Base-by-base conservation (phyloP, 1,284 basidiomycete genomes). In the Flammula alnicola region DNA sequence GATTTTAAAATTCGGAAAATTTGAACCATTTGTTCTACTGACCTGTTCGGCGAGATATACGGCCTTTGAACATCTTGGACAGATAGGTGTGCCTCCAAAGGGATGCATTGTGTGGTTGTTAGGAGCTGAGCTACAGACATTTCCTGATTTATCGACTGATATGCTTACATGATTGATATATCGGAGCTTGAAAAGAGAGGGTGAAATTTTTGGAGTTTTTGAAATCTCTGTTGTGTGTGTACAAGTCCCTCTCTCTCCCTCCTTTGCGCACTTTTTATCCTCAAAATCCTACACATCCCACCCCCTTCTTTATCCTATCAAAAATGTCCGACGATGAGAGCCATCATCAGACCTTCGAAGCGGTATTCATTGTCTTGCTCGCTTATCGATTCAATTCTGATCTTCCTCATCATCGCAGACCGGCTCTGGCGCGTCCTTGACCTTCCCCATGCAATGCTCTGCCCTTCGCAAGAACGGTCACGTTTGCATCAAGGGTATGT, bases 361-460 rank as follows among this genome's bases (percentile, higher is more conserved):
- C 81, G 80, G 86, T 84, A 9, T 12, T 26, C 37, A 26, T 37
- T 44, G 33, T 52, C 39, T 44, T 44, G 42, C 14, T 10, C 43
- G 30, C 16, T 55, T 19, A 43, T 58, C n/a, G n/a, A 53, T 62
- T 63, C 53, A 55, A 56, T 52, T 46, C 44, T 8, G 47, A 44
- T 50, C 36, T 51, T 48, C 41, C 16, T 54, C 37, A 32, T 14
- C 44, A 27, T 53, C 14, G 25, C 54, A 88, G 84, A 83, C 81
- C 65, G 78, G 68, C 67, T 85, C 93, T 65, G 91, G 91, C 63
- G 93, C 93, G 68, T 95, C 94, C 63, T 66, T 76, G 71, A 96
- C 94, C 72, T 95, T 73, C 82, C 91, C 93, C 65, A 93, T 90
- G 89, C 94, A 98, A 82, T 98, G 97, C 80, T 99, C 96, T 72